Evolutionary conservation across 2,329 filamentous ascomycete species (phyloP).

Genomic region (Bipolaris sorokiniana): DNA sequence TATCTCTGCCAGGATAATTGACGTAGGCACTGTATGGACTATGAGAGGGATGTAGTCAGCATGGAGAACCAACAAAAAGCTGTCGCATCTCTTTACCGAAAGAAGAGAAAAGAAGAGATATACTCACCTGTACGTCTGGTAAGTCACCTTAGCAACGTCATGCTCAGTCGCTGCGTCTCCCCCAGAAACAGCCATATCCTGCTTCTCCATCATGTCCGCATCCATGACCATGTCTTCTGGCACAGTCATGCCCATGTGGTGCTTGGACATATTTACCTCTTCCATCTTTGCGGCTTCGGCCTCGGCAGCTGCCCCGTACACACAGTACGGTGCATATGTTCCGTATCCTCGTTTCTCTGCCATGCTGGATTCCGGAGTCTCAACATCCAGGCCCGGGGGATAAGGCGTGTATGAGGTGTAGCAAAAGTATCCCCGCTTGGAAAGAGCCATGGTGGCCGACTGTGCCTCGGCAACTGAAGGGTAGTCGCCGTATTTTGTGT

Average conservation of each 20-base stretch:
- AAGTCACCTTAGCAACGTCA: not conserved
- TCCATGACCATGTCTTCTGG: slow-evolving; percentile 1
- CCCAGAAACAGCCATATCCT: not conserved
- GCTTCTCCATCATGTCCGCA: not conserved
- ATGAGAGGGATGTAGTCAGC: not conserved
- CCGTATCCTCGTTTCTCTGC: slow-evolving; percentile 4
- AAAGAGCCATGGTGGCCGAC: not conserved
- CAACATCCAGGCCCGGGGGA: not conserved
- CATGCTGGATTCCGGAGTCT: not conserved
- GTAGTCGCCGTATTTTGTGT: slow-evolving; percentile 2
- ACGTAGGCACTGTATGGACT: slow-evolving; percentile 1
- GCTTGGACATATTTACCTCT: not conserved
- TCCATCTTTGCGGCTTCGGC: slow-evolving; percentile 2
- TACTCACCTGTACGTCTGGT: not conserved
- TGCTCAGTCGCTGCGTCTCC: not conserved
- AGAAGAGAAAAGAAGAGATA: not conserved
- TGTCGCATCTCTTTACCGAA: not conserved
- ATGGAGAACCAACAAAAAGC: not conserved
- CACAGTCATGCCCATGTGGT: not conserved
- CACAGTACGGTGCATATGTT: slow-evolving; percentile 2
- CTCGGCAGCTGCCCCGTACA: slow-evolving; percentile 4
- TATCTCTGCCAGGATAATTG: not conserved
- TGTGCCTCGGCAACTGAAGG: not conserved
- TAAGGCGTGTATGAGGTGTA: slow-evolving; percentile 1
- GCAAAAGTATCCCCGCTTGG: not conserved